Base-by-base conservation (phyloP, 108 stramenopile species). In the Cyclotella atomus region DNA sequence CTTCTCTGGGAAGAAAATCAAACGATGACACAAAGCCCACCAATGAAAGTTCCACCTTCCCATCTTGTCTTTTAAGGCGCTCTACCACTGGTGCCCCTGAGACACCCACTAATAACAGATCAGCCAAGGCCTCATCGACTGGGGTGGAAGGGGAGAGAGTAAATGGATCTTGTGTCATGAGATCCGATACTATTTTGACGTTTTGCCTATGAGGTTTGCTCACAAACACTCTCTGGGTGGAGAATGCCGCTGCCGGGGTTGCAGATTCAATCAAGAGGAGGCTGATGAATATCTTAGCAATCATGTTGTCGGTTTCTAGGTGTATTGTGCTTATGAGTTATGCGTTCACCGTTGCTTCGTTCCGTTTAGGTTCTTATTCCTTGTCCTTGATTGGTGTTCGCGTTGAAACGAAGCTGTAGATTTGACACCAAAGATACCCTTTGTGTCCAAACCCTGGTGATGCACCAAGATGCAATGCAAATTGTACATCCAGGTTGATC, bases 11-110 rank as follows among this genome's bases (percentile, higher is more conserved):
- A 16, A 81, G 45, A 49, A 81, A 81, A 63, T 81, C 79, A 34
- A 77, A 81, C 3, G 79, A 76, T 29, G 75, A 76, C 5, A 76
- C 75, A 34, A 81, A 76, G 28, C 79, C 79, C 8, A 81, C 79
- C 15, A 79, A 69, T 0, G 62, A 69, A 20, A 47, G 20, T 29
- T 70, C 69, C n/a, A 53, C 59, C 70, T 81, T 71, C n/a, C 49
- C 35, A 9, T 61, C 35, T n/a, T 61, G 65, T 30, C 32, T 65
- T 20, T 67, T 59, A 36, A 79, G 70, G n/a, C 75, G 79, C 45
- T 81, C 79, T 4, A 81, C 61, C 0, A 81, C 79, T 4, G 79
- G 79, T 0, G 79, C 79, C 0, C 79, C 79, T 10, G 79, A 81
- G 19, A 81, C 76, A 17, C 79, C 79, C 30, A 69, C 75, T 2